Conservation (phyloP, 306 rosid species). For the Rosa chinensis region DNA sequence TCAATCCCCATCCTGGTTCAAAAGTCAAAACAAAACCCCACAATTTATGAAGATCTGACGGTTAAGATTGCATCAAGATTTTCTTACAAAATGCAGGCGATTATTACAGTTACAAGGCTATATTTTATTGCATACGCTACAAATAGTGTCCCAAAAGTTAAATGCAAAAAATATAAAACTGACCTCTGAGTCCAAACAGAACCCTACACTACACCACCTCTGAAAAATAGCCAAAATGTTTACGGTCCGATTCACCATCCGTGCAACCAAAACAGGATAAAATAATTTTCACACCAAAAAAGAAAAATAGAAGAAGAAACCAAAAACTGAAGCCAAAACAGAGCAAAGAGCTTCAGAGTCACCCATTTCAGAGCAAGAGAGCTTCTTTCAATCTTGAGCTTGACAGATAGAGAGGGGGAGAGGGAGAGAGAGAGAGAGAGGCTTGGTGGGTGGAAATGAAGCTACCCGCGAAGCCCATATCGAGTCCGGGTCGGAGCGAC, state of each 20-base stretch:
- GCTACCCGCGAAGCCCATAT: constrained; percentile 31
- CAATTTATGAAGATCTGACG: constrained; percentile 7
- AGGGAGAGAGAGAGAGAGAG: not conserved
- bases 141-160: not conserved
- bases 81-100: constrained; percentile 1
- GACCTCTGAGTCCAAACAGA: constrained; percentile 24
- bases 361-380: not conserved
- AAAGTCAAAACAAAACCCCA: not conserved
- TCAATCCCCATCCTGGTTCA: constrained; percentile 13
- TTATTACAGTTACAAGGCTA: not conserved
- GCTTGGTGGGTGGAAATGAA: constrained; percentile 41
- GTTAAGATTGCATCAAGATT: not conserved
- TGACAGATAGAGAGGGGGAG: not conserved
- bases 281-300: constrained; percentile 14
- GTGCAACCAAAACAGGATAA: constrained; percentile 39
- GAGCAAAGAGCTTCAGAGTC: constrained; percentile 13
- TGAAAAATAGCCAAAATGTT: constrained; percentile 30
- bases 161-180: not conserved
- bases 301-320: constrained; percentile 1
- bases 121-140: not conserved
- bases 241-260: constrained; percentile 52
- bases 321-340: constrained; percentile 11
- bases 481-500: constrained; percentile 79
- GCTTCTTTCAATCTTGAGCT: not conserved
- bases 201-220: constrained; percentile 25